Evolutionary conservation across 202 grass and related monocot species (phyloP).

Genomic region (Elaeis oleifera): DNA sequence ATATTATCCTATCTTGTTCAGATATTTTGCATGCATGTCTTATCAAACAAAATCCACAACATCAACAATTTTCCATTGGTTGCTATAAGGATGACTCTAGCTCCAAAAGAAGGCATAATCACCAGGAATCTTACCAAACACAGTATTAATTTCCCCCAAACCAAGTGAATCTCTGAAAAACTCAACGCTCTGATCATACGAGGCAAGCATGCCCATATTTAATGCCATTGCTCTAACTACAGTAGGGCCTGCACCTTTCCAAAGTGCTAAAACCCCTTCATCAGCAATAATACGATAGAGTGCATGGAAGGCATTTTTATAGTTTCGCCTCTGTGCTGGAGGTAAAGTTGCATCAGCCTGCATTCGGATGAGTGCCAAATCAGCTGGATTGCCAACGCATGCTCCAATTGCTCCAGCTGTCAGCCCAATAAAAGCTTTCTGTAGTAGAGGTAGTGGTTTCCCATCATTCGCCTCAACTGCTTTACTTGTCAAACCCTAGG

Average conservation of each 20-base stretch:
- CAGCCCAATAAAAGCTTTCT: conserved; percentile 63
- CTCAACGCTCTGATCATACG: conserved; percentile 70
- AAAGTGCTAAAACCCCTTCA: conserved; percentile 71
- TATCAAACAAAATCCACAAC: no score
- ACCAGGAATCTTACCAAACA: conserved; percentile 38
- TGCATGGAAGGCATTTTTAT: conserved; percentile 73
- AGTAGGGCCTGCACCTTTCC: conserved; percentile 75
- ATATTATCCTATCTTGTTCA: no score
- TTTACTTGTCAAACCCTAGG: conserved; percentile 75
- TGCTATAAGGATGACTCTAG: not conserved
- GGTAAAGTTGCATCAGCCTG: conserved; percentile 71
- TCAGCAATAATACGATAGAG: conserved; percentile 62
- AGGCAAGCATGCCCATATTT: conserved; percentile 83
- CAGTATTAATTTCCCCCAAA: conserved; percentile 46
- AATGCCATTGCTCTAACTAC: conserved; percentile 68
- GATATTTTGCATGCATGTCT: no score
- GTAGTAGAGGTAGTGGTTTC: conserved; percentile 48
- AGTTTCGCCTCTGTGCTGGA: conserved; percentile 47
- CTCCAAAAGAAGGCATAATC: not conserved
- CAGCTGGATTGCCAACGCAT: conserved; percentile 56
- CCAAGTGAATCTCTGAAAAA: conserved; percentile 56
- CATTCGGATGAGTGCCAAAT: conserved; percentile 75
- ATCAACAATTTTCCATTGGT: no score
- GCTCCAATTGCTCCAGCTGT: conserved; percentile 73
- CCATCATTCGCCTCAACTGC: conserved; percentile 68